These are phyloP conservation scores for Leucoagaricus sp. DNA, from an alignment of 1,284 basidiomycete genomes.

Conservation along the genomic window DNA sequence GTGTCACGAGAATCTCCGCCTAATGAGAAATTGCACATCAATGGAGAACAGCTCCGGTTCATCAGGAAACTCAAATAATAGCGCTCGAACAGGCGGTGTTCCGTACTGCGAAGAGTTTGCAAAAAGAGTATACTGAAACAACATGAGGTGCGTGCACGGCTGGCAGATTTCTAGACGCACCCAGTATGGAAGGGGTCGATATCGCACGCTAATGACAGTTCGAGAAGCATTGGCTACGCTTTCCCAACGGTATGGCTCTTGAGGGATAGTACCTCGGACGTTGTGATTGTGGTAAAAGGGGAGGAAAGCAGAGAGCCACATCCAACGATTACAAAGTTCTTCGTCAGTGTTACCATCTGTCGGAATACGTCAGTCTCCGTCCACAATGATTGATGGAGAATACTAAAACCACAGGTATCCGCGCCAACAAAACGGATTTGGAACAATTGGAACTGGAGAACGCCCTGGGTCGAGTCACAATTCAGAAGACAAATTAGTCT, in stretches of 20 bases:
- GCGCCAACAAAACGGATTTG: conserved; percentile 79
- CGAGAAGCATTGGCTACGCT: conserved; percentile 73
- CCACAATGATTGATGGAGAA: conserved; percentile 5
- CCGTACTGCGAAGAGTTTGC: conserved; percentile 65
- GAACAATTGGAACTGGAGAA: conserved; percentile 77
- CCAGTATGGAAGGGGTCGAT: conserved; percentile 76
- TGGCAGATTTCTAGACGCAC: conserved; percentile 35
- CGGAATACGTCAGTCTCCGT: conserved; percentile 15
- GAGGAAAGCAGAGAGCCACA: conserved; percentile 75
- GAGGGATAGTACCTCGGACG: conserved; percentile 55
- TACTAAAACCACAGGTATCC: conserved; percentile 69
- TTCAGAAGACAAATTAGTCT: conserved; percentile 11
- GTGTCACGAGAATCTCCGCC: conserved; percentile 72
- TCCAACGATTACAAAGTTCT: conserved; percentile 82
- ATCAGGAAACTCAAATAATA: conserved; percentile 78
- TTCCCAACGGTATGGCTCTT: conserved; percentile 79
- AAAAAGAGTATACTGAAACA: conserved; percentile 68
- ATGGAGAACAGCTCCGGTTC: conserved; percentile 64
- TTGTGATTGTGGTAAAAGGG: conserved; percentile 79
- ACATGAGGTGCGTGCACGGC: conserved; percentile 7
- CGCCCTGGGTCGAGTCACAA: conserved; percentile 55
- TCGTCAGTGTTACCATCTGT: conserved; percentile 73
- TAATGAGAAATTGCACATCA: conserved; percentile 74
- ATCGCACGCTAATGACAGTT: conserved; percentile 68
- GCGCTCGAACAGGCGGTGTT: conserved; percentile 68